Evolutionary conservation across 345 rosid species (phyloP), one percentile per base, ranked within the genome.

Genomic region (Melaleuca quinquenervia): DNA sequence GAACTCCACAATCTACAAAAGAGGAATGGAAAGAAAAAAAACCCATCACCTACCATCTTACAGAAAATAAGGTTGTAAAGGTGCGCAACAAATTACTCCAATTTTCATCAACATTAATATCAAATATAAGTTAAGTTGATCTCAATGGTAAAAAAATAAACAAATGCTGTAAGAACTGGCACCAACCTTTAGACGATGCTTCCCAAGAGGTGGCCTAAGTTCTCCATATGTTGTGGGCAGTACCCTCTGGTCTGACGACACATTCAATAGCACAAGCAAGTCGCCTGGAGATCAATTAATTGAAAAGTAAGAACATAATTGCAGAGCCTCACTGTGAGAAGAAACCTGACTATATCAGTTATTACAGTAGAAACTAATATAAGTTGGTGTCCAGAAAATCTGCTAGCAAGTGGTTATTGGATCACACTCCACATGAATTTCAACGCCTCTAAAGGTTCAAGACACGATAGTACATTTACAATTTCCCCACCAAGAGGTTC

Each of bases 121-220:
- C 58, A 78, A 82, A 84, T 36, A 50, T 32, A 11, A 55, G 86
- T 49, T 83, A n/a, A 84, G 41, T 56, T n/a, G 6, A 85, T 41
- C 64, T 36, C n/a, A 29, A 49, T 20, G 83, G 56, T 55, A 78
- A 56, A 55, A 7, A 15, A 84, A 29, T 41, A 32, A 9, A 8
- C 50, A 85, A 50, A 84, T 70, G 48, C 48, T 18, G 24, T 44
- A 70, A 70, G 80, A 74, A 41, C 84, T 62, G 54, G 86, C 88
- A 52, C 89, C 84, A 75, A 98, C 99, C 99, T 95, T 98, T 58
- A 98, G 90, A 29, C 99, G 98, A 90, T 96, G 96, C 90, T 98
- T 96, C 88, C 99, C 98, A 18, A 98, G 96, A 87, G 99, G 99
- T 58, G 99, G 99, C 92, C 94, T 95, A 87, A 98, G 88, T 88